Conservation (phyloP, 805 yeast species). For the Wickerhamomyces ciferrii region DNA sequence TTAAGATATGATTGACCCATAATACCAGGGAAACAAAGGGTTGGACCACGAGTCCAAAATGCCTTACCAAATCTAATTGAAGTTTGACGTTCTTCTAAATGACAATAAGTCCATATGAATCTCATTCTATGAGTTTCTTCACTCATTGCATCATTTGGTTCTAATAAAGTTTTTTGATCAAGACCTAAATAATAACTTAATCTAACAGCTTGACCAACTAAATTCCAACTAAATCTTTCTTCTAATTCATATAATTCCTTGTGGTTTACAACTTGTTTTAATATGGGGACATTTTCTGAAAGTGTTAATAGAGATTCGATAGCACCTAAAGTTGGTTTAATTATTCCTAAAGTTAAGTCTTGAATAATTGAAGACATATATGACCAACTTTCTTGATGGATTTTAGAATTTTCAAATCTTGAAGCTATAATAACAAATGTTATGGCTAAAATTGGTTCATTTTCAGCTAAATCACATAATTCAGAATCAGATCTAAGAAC, state of each 20-base stretch:
- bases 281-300: neutral
- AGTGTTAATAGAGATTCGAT: neutral
- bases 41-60: neutral
- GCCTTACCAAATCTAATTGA: neutral
- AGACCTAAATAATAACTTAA: neutral
- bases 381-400: neutral
- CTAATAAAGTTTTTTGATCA: neutral
- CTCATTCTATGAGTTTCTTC: neutral
- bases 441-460: neutral
- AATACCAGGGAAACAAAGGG: neutral
- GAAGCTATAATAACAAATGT: neutral
- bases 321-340: neutral
- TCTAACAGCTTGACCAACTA: neutral
- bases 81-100: neutral
- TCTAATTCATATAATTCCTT: neutral
- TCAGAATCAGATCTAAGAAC: neutral
- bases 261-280: neutral
- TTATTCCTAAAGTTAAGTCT: neutral
- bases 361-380: neutral
- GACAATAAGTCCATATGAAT: neutral
- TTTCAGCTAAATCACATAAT: neutral
- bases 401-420: neutral
- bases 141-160: neutral
- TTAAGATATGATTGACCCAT: neutral
- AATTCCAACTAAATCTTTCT: neutral